phyloP scores from a whole-genome alignment of 345 rosid genomes.

The Cardamine chenopodiifolia region DNA sequence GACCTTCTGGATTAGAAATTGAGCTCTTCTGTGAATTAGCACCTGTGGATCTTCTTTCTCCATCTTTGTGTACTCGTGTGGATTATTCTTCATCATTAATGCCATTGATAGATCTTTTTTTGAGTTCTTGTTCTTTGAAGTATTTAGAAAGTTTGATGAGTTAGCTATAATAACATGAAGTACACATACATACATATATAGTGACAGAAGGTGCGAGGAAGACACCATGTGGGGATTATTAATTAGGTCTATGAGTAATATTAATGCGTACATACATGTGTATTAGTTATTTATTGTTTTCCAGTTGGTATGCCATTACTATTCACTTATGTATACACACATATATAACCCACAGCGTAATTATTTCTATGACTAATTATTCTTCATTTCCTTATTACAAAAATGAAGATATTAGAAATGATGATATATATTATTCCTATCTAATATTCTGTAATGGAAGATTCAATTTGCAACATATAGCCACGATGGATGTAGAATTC shows the following conservation, averaged over 20 bases:
- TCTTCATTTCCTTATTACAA: neutral
- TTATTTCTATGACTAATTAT: neutral
- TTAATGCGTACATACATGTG: conserved; percentile 25
- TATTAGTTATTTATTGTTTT: neutral
- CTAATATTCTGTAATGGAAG: neutral
- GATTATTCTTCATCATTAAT: conserved; percentile 32
- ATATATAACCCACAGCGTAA: neutral
- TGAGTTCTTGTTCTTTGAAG: conserved; percentile 30
- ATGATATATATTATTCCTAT: neutral
- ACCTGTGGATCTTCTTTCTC: conserved; percentile 80
- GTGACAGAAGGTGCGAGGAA: conserved; percentile 6
- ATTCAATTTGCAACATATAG: neutral
- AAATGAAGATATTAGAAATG: neutral
- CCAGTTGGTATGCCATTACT: neutral
- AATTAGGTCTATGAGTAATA: conserved; percentile 24
- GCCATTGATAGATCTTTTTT: conserved; percentile 17
- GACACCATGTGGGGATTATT: conserved; percentile 35
- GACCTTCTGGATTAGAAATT: conserved; percentile 73
- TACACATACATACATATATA: conserved; percentile 11
- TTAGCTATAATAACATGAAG: conserved; percentile 30
- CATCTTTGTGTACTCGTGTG: conserved; percentile 60
- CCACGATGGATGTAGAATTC: too few relatives aligned
- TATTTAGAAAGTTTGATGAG: conserved; percentile 14
- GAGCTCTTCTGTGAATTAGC: conserved; percentile 65
- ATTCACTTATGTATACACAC: neutral